A percentile compares a stretch with the other conserved stretches of the same genome.
Conservation (phyloP, 2,329 filamentous ascomycete species). For the Penicillium hordei region DNA sequence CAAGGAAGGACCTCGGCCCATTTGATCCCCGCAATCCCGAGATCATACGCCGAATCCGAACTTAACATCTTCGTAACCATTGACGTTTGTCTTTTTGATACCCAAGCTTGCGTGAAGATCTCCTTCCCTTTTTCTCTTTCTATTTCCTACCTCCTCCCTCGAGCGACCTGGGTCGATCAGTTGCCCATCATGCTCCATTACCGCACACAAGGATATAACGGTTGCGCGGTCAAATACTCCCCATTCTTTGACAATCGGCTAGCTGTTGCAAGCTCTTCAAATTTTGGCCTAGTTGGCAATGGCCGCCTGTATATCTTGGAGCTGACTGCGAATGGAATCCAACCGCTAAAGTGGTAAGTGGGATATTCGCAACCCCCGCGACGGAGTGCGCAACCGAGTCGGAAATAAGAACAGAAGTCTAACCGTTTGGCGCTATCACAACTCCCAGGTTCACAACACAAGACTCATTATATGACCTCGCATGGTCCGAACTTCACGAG, state of each 20-base stretch:
- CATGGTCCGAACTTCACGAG: conserved; percentile 96
- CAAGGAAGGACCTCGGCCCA: conserved; percentile 23
- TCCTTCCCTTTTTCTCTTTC: neutral
- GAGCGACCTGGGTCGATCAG: conserved; percentile 10
- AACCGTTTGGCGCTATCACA: conserved; percentile 3
- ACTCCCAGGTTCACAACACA: conserved; percentile 82
- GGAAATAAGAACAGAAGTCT: neutral
- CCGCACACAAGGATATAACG: conserved; percentile 89
- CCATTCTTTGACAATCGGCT: conserved; percentile 96
- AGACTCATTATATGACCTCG: conserved; percentile 90
- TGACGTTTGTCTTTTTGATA: conserved; percentile 12
- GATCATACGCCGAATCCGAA: conserved; percentile 10
- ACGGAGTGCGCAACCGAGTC: neutral
- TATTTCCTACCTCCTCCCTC: neutral
- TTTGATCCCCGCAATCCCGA: conserved; percentile 28
- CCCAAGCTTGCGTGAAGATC: neutral
- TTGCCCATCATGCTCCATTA: conserved; percentile 77
- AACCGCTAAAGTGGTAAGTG: conserved; percentile 73
- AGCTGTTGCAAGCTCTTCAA: conserved; percentile 84
- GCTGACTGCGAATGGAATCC: conserved; percentile 78
- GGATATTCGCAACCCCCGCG: neutral
- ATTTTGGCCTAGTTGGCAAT: conserved; percentile 97
- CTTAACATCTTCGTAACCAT: conserved; percentile 4
- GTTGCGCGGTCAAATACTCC: conserved; percentile 96
- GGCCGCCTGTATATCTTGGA: conserved; percentile 83